Base-by-base conservation (phyloP, 371 early-diverging fungal species). In the Mucor lusitanicus region DNA sequence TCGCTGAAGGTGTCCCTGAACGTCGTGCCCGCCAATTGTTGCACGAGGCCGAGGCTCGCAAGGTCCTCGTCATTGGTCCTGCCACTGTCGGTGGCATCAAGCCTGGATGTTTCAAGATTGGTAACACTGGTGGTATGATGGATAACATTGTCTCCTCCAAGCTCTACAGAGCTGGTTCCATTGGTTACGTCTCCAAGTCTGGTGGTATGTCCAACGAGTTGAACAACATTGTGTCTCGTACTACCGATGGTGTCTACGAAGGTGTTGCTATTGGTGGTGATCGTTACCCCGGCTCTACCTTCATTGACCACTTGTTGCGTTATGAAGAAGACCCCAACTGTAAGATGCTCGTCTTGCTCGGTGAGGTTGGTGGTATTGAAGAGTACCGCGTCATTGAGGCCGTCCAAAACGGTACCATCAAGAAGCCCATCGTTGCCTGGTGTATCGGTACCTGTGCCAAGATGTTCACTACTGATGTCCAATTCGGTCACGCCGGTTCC, bases 41-140 rank as follows among this genome's bases (percentile, higher is more conserved):
- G 65, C 86, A 88, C 75, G 88, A 89, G 71, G 96, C 99, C 67
- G 88, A 92, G 75, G 84, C 87, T 61, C 88, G 89, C 58, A 85
- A 88, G 48, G 95, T 98, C 11, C 83, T 96, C 59, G 90, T 98
- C 59, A 95, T 98, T 72, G 99, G 99, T 60, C 99, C 99, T 56
- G 99, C 99, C 39, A 98, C 99, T 28, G 99, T 98, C 35, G 98
- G 98, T 80, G 99, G 99, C 70, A 97, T 98, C 84, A 97, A 97
- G 85, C 97, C 99, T 46, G 99, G 99, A 1, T 97, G 97, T 85
- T 98, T 96, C 93, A 98, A 98, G 92, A 97, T 98, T 72, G 99
- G 99, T 74, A 97, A 97, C 90, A 98, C 99, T 33, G 99, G 99
- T 79, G 99, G 99, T 74, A 98, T 98, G 99, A 98, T 98, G 96